Conservation (phyloP, 1,139 yeast species). For the Entelexis paramagnoliae region DNA sequence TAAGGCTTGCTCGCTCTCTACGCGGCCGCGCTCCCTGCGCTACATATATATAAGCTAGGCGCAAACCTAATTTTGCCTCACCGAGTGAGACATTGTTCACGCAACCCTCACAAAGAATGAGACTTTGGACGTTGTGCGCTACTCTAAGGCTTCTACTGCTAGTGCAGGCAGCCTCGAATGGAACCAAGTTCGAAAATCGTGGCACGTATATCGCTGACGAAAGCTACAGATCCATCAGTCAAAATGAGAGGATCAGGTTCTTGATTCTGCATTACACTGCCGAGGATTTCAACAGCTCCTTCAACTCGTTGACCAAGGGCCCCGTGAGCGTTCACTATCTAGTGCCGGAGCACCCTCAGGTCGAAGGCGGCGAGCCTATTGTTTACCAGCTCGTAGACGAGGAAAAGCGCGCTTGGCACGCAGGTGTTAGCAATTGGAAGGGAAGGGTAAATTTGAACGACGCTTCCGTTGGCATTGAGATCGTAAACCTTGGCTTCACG, state of each 20-base stretch:
- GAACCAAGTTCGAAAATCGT: not conserved
- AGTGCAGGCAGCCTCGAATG: not conserved
- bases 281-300: not conserved
- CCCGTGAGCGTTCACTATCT: conserved; percentile 1
- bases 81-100: not conserved
- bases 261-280: conserved; percentile 3
- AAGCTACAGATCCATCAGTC: not conserved
- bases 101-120: not conserved
- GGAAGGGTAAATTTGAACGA: conserved; percentile 3
- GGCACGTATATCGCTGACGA: conserved; percentile 5
- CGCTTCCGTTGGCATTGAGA: not conserved
- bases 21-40: too few relatives aligned
- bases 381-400: not conserved
- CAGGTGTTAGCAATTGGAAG: conserved; percentile 3
- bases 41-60: too few relatives aligned
- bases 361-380: not conserved
- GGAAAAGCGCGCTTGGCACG: conserved; percentile 3
- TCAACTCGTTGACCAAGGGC: not conserved
- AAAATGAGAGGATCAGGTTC: not conserved
- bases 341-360: conserved; percentile 1
- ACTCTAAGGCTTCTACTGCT: not conserved
- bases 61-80: too few relatives aligned
- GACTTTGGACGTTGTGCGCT: too few relatives aligned
- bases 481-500: not conserved
- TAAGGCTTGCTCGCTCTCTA: too few relatives aligned